Evolutionary conservation across 2,329 filamentous ascomycete species (phyloP).

Genomic region (Calycina herbarum): DNA sequence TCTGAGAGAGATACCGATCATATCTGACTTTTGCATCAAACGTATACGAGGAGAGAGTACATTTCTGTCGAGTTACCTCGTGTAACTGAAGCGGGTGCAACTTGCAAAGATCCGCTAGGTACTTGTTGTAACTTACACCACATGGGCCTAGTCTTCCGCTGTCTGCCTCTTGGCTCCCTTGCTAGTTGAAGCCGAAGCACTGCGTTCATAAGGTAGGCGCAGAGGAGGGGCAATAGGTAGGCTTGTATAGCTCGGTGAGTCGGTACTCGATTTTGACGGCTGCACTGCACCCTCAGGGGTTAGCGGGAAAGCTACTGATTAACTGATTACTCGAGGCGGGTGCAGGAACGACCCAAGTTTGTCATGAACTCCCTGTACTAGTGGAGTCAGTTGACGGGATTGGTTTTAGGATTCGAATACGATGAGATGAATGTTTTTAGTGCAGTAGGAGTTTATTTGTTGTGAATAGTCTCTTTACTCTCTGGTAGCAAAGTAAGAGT

Average conservation of each 20-base stretch:
- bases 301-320: not conserved
- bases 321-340: not conserved
- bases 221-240: not conserved
- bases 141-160: conserved; percentile 2
- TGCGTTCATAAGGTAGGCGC: not conserved
- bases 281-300: not conserved
- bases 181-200: conserved; percentile 2
- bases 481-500: not conserved
- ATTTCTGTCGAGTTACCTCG: too few species aligned
- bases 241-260: not conserved
- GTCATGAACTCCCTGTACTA: not conserved
- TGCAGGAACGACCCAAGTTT: not conserved
- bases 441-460: not conserved
- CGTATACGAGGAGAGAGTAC: too few species aligned
- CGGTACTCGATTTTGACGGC: not conserved
- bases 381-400: not conserved
- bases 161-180: not conserved
- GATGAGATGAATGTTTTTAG: not conserved
- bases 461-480: conserved; percentile 1
- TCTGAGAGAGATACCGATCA: not conserved
- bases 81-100: not conserved
- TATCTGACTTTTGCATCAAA: not conserved
- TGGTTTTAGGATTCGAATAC: not conserved
- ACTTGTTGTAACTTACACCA: not conserved
- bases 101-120: not conserved